Percentiles rank a stretch among this genome's conserved stretches.
These are phyloP conservation scores for Nissolia schottii DNA, from an alignment of 306 rosid species.

Conservation along the genomic window DNA sequence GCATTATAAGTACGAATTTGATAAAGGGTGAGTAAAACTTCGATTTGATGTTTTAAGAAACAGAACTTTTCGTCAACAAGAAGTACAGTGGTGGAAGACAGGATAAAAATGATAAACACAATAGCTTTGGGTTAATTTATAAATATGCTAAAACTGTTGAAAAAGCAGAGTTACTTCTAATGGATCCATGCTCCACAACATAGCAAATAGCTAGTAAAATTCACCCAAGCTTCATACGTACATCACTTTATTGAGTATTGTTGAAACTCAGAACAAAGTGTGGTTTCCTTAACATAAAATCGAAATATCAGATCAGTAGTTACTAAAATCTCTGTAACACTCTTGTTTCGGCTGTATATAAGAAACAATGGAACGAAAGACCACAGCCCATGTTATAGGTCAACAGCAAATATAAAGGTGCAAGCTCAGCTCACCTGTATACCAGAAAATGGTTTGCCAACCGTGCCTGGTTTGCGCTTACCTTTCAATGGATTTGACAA, in stretches of 20 bases:
- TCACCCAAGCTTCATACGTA: not conserved
- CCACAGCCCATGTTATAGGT: not conserved
- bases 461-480: conserved; percentile 81
- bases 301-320: conserved; percentile 5
- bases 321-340: not conserved
- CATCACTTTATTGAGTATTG: not conserved
- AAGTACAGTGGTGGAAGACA: no score
- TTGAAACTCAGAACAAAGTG: not conserved
- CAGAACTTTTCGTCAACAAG: no score
- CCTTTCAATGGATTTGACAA: conserved; percentile 90
- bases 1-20: no score
- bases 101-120: not conserved
- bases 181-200: no score
- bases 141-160: no score
- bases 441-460: conserved; percentile 91
- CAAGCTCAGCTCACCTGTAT: conserved; percentile 62
- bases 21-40: no score
- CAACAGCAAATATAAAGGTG: not conserved
- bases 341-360: conserved; percentile 1
- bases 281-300: conserved; percentile 4
- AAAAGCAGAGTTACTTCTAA: no score
- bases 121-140: no score
- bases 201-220: not conserved
- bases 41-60: no score
- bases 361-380: conserved; percentile 6